phyloP scores from a whole-genome alignment of 768 basidiomycete species.

The Termitomyces sp. region DNA sequence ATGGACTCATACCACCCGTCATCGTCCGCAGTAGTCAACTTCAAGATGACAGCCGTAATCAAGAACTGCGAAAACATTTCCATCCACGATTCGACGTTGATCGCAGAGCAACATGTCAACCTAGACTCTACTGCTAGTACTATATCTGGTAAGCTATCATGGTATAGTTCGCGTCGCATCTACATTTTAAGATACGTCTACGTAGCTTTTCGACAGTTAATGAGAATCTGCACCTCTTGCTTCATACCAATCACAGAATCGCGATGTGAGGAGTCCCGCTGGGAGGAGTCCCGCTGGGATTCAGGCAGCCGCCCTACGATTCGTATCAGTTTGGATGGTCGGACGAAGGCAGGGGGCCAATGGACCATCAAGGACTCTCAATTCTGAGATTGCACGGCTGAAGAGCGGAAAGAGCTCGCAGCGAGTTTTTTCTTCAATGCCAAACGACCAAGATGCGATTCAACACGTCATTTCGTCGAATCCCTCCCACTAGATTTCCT shows the following conservation, averaged over 20 bases:
- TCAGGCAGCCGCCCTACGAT: not conserved
- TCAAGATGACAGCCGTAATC: not conserved
- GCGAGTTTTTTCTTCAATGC: not conserved
- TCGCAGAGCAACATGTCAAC: not conserved
- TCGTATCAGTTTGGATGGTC: not conserved
- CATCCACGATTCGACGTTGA: not conserved
- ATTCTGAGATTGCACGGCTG: not conserved
- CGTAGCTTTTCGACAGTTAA: not conserved
- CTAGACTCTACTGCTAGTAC: not conserved
- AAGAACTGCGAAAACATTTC: not conserved
- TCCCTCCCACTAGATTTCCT: not conserved
- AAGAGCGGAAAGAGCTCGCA: not conserved
- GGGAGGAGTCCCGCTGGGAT: too few species aligned
- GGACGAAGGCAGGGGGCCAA: not conserved
- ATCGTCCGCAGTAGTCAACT: not conserved
- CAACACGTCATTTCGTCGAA: not conserved
- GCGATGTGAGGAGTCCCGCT: not conserved
- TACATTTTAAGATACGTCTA: not conserved
- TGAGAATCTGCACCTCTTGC: not conserved
- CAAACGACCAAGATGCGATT: not conserved
- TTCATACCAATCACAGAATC: not conserved
- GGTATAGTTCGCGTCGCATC: not conserved
- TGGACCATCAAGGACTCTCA: not conserved
- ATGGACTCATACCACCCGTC: not conserved
- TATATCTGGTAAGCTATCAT: not conserved